phyloP scores from a whole-genome alignment of 2,329 filamentous ascomycete species.

The Fusarium sp. region DNA sequence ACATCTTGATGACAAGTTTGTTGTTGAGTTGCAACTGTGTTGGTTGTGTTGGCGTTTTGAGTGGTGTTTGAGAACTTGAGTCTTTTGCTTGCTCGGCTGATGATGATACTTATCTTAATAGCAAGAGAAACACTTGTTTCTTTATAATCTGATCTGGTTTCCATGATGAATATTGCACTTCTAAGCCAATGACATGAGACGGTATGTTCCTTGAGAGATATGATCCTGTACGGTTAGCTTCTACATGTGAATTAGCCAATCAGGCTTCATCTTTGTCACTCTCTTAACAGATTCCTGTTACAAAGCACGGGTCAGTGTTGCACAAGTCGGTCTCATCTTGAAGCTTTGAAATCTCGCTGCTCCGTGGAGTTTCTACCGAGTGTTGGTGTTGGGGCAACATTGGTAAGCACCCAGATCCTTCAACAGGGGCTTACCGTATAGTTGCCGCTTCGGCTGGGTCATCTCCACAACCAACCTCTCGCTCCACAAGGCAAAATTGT shows the following conservation, averaged over 20 bases:
- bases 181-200: not conserved
- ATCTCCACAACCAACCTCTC: not conserved
- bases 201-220: not conserved
- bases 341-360: conserved; percentile 19
- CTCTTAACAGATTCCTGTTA: not conserved
- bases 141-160: not conserved
- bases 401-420: not conserved
- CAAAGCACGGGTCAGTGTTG: no score
- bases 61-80: not conserved
- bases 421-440: not conserved
- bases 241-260: not conserved
- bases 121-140: not conserved
- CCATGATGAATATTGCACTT: not conserved
- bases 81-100: not conserved
- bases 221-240: not conserved
- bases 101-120: not conserved
- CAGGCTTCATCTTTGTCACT: not conserved
- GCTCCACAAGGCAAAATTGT: conserved; percentile 2
- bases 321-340: not conserved
- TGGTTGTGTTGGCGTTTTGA: not conserved
- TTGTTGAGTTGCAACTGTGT: not conserved
- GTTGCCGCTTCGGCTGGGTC: not conserved
- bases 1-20: conserved; percentile 11
- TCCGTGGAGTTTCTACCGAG: conserved; percentile 6
- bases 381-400: conserved; percentile 2